These are phyloP conservation scores for Phaeosphaeria sp. DNA, from an alignment of 2,329 filamentous ascomycete species.

Conservation along the genomic window DNA sequence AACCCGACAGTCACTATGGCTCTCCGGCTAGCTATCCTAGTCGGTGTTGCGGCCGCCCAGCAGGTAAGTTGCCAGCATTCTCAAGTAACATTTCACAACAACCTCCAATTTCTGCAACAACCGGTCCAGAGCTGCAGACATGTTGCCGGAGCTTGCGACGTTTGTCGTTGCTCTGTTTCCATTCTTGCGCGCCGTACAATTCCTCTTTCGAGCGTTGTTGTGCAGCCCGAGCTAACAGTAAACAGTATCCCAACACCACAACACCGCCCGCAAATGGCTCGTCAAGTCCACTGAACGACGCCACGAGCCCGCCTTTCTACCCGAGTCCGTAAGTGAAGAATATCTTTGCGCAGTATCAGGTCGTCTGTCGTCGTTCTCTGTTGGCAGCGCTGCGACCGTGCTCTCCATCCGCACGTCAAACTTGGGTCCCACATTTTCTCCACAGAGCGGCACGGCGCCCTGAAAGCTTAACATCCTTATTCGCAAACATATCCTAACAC, in stretches of 20 bases:
- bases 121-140: slow-evolving; percentile 30
- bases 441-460: not conserved
- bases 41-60: slow-evolving; percentile 38
- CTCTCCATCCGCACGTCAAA: not conserved
- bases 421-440: not conserved
- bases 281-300: slow-evolving; percentile 34
- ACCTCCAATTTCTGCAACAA: slow-evolving; percentile 13
- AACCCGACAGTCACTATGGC: slow-evolving; percentile 36
- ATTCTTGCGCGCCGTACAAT: slow-evolving; percentile 38
- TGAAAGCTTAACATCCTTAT: not conserved
- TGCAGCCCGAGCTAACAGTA: slow-evolving; percentile 31
- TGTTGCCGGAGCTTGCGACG: slow-evolving; percentile 26
- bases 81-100: slow-evolving; percentile 16
- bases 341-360: not conserved
- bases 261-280: slow-evolving; percentile 29
- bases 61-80: slow-evolving; percentile 31
- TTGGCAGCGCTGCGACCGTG: slow-evolving; percentile 1
- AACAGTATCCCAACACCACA: slow-evolving; percentile 37
- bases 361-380: not conserved
- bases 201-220: slow-evolving; percentile 24
- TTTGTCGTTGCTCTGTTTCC: slow-evolving; percentile 40
- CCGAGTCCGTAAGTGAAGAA: slow-evolving; percentile 68
- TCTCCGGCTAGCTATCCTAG: slow-evolving; percentile 43
- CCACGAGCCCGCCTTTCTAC: slow-evolving; percentile 71
- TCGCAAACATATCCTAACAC: slow-evolving; percentile 8